Conservation (phyloP, 2,329 filamentous ascomycete genomes). For the Dactylellina haptotyla region DNA sequence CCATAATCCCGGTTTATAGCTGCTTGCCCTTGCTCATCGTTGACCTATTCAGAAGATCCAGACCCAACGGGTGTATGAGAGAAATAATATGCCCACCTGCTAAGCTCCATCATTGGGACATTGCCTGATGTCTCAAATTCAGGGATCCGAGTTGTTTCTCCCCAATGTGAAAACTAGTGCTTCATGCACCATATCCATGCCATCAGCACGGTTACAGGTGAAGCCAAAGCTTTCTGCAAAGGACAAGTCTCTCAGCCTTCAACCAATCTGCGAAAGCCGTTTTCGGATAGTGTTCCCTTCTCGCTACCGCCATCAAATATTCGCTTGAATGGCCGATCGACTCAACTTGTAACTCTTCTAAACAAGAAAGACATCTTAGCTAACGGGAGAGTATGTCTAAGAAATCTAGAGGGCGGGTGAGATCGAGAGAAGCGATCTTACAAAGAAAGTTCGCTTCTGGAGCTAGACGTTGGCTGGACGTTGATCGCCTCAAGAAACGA, state of each 20-base stretch:
- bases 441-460: neutral
- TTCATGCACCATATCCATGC: conserved; percentile 39
- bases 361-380: conserved; percentile 7
- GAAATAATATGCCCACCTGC: conserved; percentile 3
- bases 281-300: conserved; percentile 20
- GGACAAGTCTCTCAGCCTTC: conserved; percentile 20
- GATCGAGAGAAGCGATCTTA: conserved; percentile 1
- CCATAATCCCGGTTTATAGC: conserved; percentile 36
- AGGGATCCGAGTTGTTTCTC: conserved; percentile 14
- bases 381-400: neutral
- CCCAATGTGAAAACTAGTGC: conserved; percentile 35
- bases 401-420: too few relatives aligned
- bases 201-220: conserved; percentile 46
- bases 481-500: neutral
- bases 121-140: conserved; percentile 10
- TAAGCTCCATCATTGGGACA: conserved; percentile 16
- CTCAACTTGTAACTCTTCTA: neutral
- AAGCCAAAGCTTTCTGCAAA: conserved; percentile 34
- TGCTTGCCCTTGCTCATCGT: conserved; percentile 34
- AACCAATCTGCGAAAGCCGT: neutral
- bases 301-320: conserved; percentile 12
- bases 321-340: conserved; percentile 5
- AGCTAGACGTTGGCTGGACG: neutral
- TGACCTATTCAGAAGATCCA: conserved; percentile 20
- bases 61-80: conserved; percentile 12